Evolutionary conservation across 371 early-diverging fungal genomes (phyloP), one percentile per base, ranked within the genome.

Genomic region (Mucor circinelloides): DNA sequence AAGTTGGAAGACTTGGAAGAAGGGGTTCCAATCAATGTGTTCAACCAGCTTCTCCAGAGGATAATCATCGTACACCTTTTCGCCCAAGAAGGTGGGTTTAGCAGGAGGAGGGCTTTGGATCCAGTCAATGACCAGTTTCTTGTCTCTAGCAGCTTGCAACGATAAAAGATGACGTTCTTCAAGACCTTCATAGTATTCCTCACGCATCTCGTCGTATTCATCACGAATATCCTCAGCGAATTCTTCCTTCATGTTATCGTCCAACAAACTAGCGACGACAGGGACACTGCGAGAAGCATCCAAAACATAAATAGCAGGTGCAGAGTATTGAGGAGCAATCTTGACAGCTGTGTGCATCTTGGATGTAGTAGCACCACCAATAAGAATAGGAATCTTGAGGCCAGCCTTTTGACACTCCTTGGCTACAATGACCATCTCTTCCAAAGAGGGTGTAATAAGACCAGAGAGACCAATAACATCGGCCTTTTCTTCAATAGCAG

Each of bases 281-380:
- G 91, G 91, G 1, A 93, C 92, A 64, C 87, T 86, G 66, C 92
- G 88, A 64, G 94, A 93, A 7, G 94, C 94, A 75, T 94, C 94
- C 58, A 94, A 75, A 1, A 89, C 88, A 54, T 94, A 91, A 21
- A 94, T 82, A 5, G 82, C 91, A 0, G 94, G 92, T 25, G 76
- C 61, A 6, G 78, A 70, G 75, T 94, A 94, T 36, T 93, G 88
- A 25, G 97, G 97, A 0, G 94, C 90, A 68, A 97, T 95, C 79
- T 97, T 97, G 57, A 97, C 97, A 10, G 97, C 96, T 0, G 96
- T 96, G 74, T 97, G 97, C 76, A 94, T 94, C 79, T 95, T 95
- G 70, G 93, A 92, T 3, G 97, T 97, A 1, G 97, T 97, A 2
- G 97, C 97, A 46, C 97, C 97, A 54, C 97, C 97, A 65, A 97